A percentile compares a stretch with the other conserved stretches of the same genome.
These are phyloP conservation scores for Pisolithus orientalis DNA, from an alignment of 768 basidiomycete genomes.

Conservation along the genomic window DNA sequence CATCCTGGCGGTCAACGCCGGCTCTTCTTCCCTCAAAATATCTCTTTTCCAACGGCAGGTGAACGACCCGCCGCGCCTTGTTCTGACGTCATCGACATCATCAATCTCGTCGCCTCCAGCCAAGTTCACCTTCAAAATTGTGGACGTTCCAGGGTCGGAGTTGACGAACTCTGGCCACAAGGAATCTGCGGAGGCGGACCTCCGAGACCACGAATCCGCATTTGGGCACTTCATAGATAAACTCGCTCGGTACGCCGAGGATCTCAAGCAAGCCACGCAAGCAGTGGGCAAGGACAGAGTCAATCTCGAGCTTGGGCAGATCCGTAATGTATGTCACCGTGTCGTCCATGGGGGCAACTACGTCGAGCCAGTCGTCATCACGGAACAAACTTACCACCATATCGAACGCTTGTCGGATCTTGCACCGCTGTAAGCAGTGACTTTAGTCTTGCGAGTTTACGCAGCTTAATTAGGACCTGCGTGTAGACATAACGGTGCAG, in stretches of 20 bases:
- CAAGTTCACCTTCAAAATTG: constrained; percentile 39
- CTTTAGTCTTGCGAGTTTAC: background rate
- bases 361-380: constrained; percentile 62
- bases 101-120: constrained; percentile 52
- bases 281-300: background rate
- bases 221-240: constrained; percentile 54
- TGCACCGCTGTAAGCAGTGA: constrained; percentile 62
- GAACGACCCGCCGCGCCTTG: constrained; percentile 32
- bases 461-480: background rate
- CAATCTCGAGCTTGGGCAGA: constrained; percentile 35
- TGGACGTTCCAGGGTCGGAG: background rate
- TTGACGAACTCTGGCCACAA: constrained; percentile 3
- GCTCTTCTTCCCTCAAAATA: constrained; percentile 83
- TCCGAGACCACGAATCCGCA: constrained; percentile 55
- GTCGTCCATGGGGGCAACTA: constrained; percentile 88
- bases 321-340: constrained; percentile 61
- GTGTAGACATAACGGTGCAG: constrained; percentile 54
- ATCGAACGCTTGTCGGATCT: constrained; percentile 72
- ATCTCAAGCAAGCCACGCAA: background rate
- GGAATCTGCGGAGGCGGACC: constrained; percentile 25
- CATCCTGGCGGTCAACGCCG: constrained; percentile 71
- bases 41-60: constrained; percentile 47
- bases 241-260: constrained; percentile 31
- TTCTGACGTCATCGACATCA: constrained; percentile 48
- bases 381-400: constrained; percentile 60